Evolutionary conservation across 805 yeast species (phyloP), one percentile per base, ranked within the genome.

Genomic region (Torulaspora microellipsoides): DNA sequence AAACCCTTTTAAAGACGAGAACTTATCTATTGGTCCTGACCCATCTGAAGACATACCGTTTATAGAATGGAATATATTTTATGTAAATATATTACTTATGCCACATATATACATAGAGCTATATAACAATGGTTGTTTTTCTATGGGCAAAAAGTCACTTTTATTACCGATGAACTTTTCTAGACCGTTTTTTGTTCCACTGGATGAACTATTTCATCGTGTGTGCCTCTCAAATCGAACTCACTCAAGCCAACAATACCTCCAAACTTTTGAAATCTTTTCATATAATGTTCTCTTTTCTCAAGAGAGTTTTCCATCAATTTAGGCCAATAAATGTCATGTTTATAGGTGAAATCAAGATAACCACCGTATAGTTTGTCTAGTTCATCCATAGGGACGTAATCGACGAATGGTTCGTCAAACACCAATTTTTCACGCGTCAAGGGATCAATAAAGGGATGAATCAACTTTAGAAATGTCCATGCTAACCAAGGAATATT

Each of bases 401-500:
- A 91, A 29, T 86, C 71, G 15, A 80, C 75, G 66, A 90, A 87
- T 12, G 96, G 95, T 55, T 89, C 87, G 62, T 87, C 95, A 61
- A 81, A 93, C 3, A 89, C 95, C 51, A 93, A 76, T 68, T 93
- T 93, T 65, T 90, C 96, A 49, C 95, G 76, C 1, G 99, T 93
- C 58, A 87, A 68, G 8, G 99, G 97, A 61, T 93, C 99, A 52
- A 93, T 93, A 64, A 93, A 93, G 4, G 99, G 99, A 56, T 86
- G 87, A 51, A 91, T 90, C 50, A 93, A 69, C 68, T 85, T 90
- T 54, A 93, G 70, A 58, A 93, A 93, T 8, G 96, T 82, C 86
- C 95, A 85, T 6, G 90, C 98, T 43, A 90, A 67, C 78, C 93
- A 85, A 11, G 98, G 98, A 52, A 93, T 89, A 65, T 93, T 91